Percentiles rank a stretch among this genome's conserved stretches.
Conservation (phyloP, 768 basidiomycete species). For the Tricholoma furcatifolium region DNA sequence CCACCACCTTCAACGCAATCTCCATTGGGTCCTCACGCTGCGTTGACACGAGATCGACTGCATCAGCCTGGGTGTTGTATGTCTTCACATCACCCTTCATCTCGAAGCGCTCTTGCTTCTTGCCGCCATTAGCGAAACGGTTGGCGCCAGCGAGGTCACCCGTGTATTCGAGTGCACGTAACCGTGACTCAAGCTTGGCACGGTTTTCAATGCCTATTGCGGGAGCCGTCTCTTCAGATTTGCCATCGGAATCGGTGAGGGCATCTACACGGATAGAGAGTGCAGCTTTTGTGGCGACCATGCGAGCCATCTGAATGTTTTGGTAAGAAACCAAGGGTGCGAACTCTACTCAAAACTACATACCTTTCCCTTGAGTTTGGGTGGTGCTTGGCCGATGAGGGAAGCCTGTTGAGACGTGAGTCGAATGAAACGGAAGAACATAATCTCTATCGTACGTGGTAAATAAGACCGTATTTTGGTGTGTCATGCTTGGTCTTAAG, state of each 20-base stretch:
- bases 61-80: conserved; percentile 88
- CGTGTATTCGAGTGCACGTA: conserved; percentile 86
- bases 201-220: conserved; percentile 93
- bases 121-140: conserved; percentile 56
- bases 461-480: conserved; percentile 99
- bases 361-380: conserved; percentile 97
- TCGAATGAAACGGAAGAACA: conserved; percentile 3
- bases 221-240: conserved; percentile 78
- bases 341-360: conserved; percentile 14
- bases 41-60: conserved; percentile 79
- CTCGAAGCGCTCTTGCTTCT: conserved; percentile 79
- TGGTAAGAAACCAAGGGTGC: neutral
- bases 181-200: conserved; percentile 90
- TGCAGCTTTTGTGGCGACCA: conserved; percentile 98
- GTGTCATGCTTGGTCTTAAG: conserved; percentile 99
- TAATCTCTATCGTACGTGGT: conserved; percentile 65
- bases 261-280: conserved; percentile 98
- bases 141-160: conserved; percentile 72
- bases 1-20: conserved; percentile 67
- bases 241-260: conserved; percentile 87
- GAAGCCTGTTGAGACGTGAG: conserved; percentile 60
- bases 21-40: conserved; percentile 80
- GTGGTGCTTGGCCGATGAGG: conserved; percentile 94
- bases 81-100: conserved; percentile 75
- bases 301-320: conserved; percentile 84